phyloP scores from a whole-genome alignment of 768 basidiomycete genomes.

The Amanita polypyramis region DNA sequence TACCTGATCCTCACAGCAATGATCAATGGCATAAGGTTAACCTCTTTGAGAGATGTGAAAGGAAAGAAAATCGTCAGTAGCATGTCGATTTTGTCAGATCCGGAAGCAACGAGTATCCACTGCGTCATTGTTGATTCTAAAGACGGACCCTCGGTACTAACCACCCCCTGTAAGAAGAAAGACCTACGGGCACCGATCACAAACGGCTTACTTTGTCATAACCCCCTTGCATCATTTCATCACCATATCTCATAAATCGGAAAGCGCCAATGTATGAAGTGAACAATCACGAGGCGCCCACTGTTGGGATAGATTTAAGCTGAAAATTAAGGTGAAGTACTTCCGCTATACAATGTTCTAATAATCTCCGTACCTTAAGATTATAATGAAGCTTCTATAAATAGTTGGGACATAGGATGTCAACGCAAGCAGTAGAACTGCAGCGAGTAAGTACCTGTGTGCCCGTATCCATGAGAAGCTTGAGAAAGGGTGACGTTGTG shows the following conservation, averaged over 20 bases:
- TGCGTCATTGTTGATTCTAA: slow-evolving; percentile 33
- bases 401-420: not conserved
- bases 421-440: not conserved
- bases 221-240: slow-evolving; percentile 18
- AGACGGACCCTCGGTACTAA: slow-evolving; percentile 20
- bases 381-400: not conserved
- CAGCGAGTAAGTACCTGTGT: too few species aligned
- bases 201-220: too few species aligned
- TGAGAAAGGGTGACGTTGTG: not conserved
- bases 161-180: not conserved
- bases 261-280: slow-evolving; percentile 18
- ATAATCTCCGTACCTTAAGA: not conserved
- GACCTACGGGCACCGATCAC: too few species aligned
- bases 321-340: not conserved
- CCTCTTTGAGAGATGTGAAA: slow-evolving; percentile 22
- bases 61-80: slow-evolving; percentile 34
- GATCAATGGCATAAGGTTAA: too few species aligned
- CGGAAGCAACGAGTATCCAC: slow-evolving; percentile 36
- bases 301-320: not conserved
- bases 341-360: not conserved
- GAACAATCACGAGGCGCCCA: slow-evolving; percentile 8
- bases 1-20: too few species aligned
- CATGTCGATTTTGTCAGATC: slow-evolving; percentile 25
- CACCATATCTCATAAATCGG: slow-evolving; percentile 15
- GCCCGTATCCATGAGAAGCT: too few species aligned